Base-by-base conservation (phyloP, 164 flowering plant genomes). In the Platanus orientalis region DNA sequence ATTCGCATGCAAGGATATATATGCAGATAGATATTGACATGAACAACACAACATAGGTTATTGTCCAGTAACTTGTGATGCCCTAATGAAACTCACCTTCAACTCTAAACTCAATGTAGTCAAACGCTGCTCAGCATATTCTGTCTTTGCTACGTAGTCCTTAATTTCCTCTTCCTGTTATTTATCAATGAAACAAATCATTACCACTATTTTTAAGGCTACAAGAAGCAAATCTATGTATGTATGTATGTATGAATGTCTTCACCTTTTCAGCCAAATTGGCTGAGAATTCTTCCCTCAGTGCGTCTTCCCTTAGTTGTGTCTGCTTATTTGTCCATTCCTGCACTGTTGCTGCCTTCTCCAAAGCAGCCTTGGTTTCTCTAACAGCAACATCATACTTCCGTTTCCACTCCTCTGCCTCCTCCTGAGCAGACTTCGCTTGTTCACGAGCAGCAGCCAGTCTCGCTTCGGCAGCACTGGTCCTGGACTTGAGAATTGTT, bases 321-420 rank as follows among this genome's bases (percentile, higher is more conserved):
- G 83, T 76, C 50, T 86, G 83, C 73, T 85, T 83, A 60, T 58
- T 82, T 29, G 87, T 24, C 13, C 89, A 85, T 42, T 95, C 97
- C 64, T 92, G 97, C 20, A 84, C 75, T 48, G 65, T 61, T 50
- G 97, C 96, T 56, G 99, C 99, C 70, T 90, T 95, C 80, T 92
- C 95, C 51, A 95, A 73, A 62, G 99, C 97, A 67, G 83, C 73
- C 77, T 90, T 95, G 39, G 91, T 81, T 75, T 92, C 99, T 70
- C 85, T 84, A 50, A 84, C 87, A 62, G 97, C 94, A 62, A 88
- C 60, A 20, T 84, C 90, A 75, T 78, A 95, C 69, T 92, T 95
- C 52, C 91, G 72, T 73, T 83, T 88, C 99, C 99, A 95, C 75
- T 92, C 97, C 28, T 74, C 81, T 0, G 97, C 97, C 79, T 92